Evolutionary conservation across 129 eudicot species (phyloP), one percentile per base, ranked within the genome.

Genomic region (Artemisia tridentata): DNA sequence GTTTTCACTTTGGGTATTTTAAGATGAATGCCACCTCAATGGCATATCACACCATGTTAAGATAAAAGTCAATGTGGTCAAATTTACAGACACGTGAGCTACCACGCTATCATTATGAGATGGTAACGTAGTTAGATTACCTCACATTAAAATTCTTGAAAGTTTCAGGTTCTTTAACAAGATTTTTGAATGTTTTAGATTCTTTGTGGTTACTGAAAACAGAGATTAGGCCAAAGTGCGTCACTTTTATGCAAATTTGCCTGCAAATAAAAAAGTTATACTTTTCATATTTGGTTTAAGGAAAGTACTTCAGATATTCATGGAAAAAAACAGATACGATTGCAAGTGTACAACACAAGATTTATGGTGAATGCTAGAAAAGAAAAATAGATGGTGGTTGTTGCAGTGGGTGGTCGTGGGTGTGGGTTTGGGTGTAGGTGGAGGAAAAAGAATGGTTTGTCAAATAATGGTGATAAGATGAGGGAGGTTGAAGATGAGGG

Each of bases 71-170:
- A 51, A 51, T 19, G 4, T 51, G 56, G 56, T 15, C 18, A 51
- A 15, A 51, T 8, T 51, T 14, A 51, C 7, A 17, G 19, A 51
- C 56, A 51, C 7, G 19, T 51, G 29, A 65, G 17, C n/a, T 25
- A 8, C 14, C 0, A 45, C 70, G 15, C 21, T 27, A 46, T 65
- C 55, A 47, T 45, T 17, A 18, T 65, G 53, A 65, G 55, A 3
- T 3, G 55, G 15, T 45, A 48, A 45, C 71, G 50, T 7, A 1
- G 11, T 38, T 38, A 38, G 27, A 13, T 48, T 67, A 67, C 6
- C 54, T 65, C 47, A 65, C 13, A 50, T 47, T 14, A 67, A 49
- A n/a, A 23, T 25, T 67, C 58, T 25, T 67, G 72, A 49, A 67
- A 49, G 43, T 38, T 48, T 67, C 14, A 49, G n/a, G 47, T 23